phyloP scores from a whole-genome alignment of 352 stramenopile species.

The Phytophthora colocasiae region DNA sequence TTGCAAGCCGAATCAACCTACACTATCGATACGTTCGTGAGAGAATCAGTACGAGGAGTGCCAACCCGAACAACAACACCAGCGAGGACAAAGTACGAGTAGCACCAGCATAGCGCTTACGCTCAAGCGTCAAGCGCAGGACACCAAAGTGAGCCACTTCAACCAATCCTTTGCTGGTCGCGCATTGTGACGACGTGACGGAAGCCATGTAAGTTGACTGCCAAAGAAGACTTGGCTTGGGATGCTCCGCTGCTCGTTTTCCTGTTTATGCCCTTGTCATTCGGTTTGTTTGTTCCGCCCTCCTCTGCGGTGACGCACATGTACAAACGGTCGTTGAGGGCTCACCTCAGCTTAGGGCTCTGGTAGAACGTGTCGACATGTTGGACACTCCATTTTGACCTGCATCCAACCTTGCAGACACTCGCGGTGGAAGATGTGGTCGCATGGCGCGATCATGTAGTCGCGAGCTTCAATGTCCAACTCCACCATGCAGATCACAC shows the following conservation, averaged over 20 bases:
- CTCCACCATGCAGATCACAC: slow-evolving; percentile 90
- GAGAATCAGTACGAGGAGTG: slow-evolving; percentile 2
- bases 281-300: slow-evolving; percentile 34
- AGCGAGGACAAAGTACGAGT: slow-evolving; percentile 15
- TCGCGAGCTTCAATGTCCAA: slow-evolving; percentile 79
- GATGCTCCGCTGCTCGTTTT: slow-evolving; percentile 7
- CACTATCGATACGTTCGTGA: slow-evolving; percentile 32
- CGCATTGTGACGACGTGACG: slow-evolving; percentile 23
- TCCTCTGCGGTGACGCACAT: slow-evolving; percentile 28
- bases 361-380: slow-evolving; percentile 92
- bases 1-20: slow-evolving; percentile 23
- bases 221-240: slow-evolving; percentile 8
- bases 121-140: slow-evolving; percentile 7
- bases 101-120: slow-evolving; percentile 14
- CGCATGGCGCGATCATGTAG: slow-evolving; percentile 97
- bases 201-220: not conserved
- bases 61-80: not conserved
- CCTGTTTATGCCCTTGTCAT: slow-evolving; percentile 26
- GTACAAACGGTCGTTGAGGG: slow-evolving; percentile 15
- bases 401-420: slow-evolving; percentile 98
- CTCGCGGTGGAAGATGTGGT: slow-evolving; percentile 96
- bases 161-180: slow-evolving; percentile 18
- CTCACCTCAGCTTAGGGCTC: slow-evolving; percentile 65
- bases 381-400: slow-evolving; percentile 98
- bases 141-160: slow-evolving; percentile 13